Conservation (phyloP, 2,329 filamentous ascomycete genomes). For the Fusarium sp. region DNA sequence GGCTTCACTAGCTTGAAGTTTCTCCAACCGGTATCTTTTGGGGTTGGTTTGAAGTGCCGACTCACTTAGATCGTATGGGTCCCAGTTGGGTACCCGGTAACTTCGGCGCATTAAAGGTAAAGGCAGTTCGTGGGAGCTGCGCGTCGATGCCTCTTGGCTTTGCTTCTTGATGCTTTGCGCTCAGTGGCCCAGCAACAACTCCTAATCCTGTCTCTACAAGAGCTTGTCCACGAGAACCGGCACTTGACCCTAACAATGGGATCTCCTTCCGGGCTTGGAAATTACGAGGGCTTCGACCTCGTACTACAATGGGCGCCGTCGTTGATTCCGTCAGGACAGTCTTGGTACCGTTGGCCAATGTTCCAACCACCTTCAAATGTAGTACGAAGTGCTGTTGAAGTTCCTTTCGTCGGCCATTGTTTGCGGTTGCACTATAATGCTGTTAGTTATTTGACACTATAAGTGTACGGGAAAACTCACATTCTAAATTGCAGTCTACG, state of each 20-base stretch:
- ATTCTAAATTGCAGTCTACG: conserved; percentile 92
- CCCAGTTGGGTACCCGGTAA: conserved; percentile 64
- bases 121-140: conserved; percentile 66
- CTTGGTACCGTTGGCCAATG: conserved; percentile 84
- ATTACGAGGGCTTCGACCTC: conserved; percentile 91
- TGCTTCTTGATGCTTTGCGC: conserved; percentile 64
- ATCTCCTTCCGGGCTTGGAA: conserved; percentile 96
- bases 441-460: conserved; percentile 18
- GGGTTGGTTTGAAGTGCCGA: conserved; percentile 31
- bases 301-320: conserved; percentile 92
- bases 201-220: conserved; percentile 71
- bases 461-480: conserved; percentile 54
- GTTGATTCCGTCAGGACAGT: conserved; percentile 83
- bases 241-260: conserved; percentile 81
- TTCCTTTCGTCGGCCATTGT: conserved; percentile 94
- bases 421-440: conserved; percentile 80
- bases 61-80: conserved; percentile 68
- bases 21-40: not conserved
- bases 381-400: conserved; percentile 96
- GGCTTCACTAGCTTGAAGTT: not conserved
- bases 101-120: conserved; percentile 69
- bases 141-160: conserved; percentile 64
- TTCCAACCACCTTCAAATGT: conserved; percentile 85
- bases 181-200: conserved; percentile 67
- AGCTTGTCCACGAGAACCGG: conserved; percentile 80